Conservation (phyloP, 2,329 filamentous ascomycete species). For the Aspergillus melleus region DNA sequence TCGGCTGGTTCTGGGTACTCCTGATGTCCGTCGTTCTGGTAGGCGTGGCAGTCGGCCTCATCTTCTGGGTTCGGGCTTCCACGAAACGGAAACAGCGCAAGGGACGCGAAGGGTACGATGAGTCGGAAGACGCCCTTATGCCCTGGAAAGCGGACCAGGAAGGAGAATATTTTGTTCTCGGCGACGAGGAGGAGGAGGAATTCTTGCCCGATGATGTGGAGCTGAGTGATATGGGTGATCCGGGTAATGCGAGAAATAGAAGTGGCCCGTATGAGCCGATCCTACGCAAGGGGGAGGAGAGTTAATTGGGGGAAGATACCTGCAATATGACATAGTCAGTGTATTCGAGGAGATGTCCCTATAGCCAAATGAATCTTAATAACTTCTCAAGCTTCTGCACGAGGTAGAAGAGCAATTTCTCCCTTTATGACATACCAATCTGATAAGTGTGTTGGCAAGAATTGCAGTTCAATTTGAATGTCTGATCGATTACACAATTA, state of each 20-base stretch:
- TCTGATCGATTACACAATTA: too few species aligned
- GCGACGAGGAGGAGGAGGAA: not conserved
- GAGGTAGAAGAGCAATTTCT: too few species aligned
- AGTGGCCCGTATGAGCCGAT: conserved; percentile 3
- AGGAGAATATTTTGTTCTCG: conserved; percentile 1
- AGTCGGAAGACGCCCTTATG: not conserved
- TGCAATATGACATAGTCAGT: not conserved
- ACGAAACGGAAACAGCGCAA: not conserved
- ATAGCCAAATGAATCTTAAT: not conserved
- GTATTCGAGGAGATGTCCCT: not conserved
- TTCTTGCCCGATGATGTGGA: not conserved
- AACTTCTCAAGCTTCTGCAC: not conserved
- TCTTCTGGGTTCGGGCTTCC: conserved; percentile 6
- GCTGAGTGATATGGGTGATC: not conserved
- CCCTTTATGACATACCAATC: not conserved
- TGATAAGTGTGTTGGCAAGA: not conserved
- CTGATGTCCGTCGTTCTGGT: not conserved
- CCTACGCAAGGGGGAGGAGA: not conserved
- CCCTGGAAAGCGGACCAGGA: not conserved
- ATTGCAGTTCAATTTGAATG: too few species aligned
- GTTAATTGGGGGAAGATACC: not conserved
- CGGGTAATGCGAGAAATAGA: not conserved
- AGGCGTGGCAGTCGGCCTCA: not conserved
- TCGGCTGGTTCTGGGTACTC: not conserved
- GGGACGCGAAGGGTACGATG: not conserved